Evolutionary conservation across 768 basidiomycete species (phyloP), one percentile per base, ranked within the genome.

Genomic region (Clavulina sp.): DNA sequence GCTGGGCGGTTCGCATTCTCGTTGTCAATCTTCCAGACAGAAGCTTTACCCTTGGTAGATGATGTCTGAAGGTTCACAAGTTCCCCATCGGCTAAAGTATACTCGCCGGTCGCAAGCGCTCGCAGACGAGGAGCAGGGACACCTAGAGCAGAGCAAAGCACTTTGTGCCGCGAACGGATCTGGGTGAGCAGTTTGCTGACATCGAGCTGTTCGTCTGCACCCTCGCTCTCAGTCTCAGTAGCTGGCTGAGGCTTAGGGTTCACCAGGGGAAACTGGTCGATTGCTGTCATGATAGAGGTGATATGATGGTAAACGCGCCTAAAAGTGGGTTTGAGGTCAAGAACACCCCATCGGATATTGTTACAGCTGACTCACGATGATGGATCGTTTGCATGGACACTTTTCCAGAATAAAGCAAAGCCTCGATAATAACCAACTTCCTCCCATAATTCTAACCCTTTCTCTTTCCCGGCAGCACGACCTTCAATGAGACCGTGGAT

Each of bases 371-470:
- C 5, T n/a, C 19, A 62, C 13, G 63, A 62, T 3, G 63, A 65
- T 13, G 36, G 36, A 51, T 71, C 68, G 49, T 64, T 65, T 21
- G 64, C 58, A 38, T 68, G 68, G 50, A 84, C 65, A 1, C 69
- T 69, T 54, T 68, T 63, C 85, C 86, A 95, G 51, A 78, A 74
- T 51, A 60, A 55, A 2, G 87, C 87, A 58, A 83, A 82, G 4
- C 91, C 93, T 59, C 92, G 76, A 62, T 92, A 92, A 59, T 81
- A 96, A 1, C 86, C 91, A 9, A 99, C 73, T 64, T 99, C 93
- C 64, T 96, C 92, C 89, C 91, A 96, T 66, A 95, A 79, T 65
- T 93, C 91, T 63, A 80, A 96, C 0, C 84, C 86, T 58, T 93
- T 91, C 58, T 88, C 82, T 51, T 80, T 73, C 1, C 91, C 93